Conservation (phyloP, 257 asterid species). For the Verbascum thapsus region DNA sequence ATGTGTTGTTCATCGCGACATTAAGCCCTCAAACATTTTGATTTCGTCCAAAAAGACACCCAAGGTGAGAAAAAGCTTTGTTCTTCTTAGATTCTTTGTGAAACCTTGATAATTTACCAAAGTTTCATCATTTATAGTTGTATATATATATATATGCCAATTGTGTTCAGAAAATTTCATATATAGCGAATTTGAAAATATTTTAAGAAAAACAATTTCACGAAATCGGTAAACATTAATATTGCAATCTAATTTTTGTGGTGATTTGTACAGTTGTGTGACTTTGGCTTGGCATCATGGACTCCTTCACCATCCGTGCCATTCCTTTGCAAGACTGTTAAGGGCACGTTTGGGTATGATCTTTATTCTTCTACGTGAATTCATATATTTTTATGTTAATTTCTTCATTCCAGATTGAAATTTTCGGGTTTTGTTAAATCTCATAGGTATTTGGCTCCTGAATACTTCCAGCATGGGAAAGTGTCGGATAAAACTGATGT, state of each 20-base stretch:
- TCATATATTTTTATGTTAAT: constrained; percentile 1
- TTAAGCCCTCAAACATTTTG: constrained; percentile 82
- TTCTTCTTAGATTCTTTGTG: too few species aligned
- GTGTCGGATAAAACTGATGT: constrained; percentile 80
- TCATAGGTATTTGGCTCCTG: constrained; percentile 74
- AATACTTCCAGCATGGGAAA: constrained; percentile 84
- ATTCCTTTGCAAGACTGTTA: constrained; percentile 80
- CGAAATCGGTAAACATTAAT: too few species aligned
- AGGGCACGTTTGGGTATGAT: constrained; percentile 80
- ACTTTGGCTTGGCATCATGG: constrained; percentile 82
- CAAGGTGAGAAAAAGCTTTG: constrained; percentile 40
- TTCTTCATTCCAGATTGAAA: constrained; percentile 7
- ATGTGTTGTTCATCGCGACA: constrained; percentile 79
- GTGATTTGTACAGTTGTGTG: constrained; percentile 55
- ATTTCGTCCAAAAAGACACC: constrained; percentile 63
- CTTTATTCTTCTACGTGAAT: too few species aligned
- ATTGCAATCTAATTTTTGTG: constrained; percentile 9
- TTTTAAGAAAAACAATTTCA: too few species aligned
- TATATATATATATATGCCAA: too few species aligned
- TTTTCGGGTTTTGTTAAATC: constrained; percentile 1
- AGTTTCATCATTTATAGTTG: too few species aligned
- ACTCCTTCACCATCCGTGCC: constrained; percentile 77
- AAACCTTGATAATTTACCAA: too few species aligned
- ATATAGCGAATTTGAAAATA: too few species aligned
- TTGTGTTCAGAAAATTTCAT: too few species aligned